Evolutionary conservation across 1,139 yeast genomes (phyloP).

Genomic region (Magnusiomyces fungicola): DNA sequence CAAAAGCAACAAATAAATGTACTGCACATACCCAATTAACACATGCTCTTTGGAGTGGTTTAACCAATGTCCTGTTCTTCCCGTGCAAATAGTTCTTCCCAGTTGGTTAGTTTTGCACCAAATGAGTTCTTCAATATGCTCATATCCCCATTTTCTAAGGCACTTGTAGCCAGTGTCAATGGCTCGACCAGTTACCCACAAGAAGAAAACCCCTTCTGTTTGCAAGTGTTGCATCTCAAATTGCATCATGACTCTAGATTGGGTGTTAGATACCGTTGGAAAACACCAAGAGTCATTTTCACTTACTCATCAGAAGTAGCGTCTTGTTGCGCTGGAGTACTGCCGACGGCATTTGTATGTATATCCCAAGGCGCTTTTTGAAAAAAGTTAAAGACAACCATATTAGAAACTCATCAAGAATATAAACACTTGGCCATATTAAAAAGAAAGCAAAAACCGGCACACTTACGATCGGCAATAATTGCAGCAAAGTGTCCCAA

Average conservation of each 20-base stretch:
- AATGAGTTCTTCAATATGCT: slow-evolving; percentile 65
- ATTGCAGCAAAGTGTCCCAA: slow-evolving; percentile 84
- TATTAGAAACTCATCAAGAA: too few species aligned
- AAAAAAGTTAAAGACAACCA: too few species aligned
- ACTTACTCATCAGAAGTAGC: slow-evolving; percentile 27
- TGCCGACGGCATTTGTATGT: slow-evolving; percentile 27
- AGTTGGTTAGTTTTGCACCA: slow-evolving; percentile 91
- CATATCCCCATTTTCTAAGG: slow-evolving; percentile 74
- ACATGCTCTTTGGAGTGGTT: slow-evolving; percentile 92
- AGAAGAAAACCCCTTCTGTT: slow-evolving; percentile 70
- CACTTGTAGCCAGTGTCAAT: slow-evolving; percentile 81
- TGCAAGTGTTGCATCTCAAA: slow-evolving; percentile 65
- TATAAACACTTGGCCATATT: too few species aligned
- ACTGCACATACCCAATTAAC: slow-evolving; percentile 53
- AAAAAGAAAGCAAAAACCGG: not conserved
- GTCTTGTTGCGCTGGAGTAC: slow-evolving; percentile 51
- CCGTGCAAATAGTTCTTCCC: slow-evolving; percentile 84
- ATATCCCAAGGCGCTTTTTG: slow-evolving; percentile 34
- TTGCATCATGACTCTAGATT: slow-evolving; percentile 45
- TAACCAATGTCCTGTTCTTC: slow-evolving; percentile 95
- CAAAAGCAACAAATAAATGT: not conserved
- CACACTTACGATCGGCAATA: slow-evolving; percentile 57
- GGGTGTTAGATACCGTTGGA: not conserved
- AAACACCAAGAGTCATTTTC: not conserved
- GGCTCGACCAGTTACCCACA: slow-evolving; percentile 95